phyloP scores from a whole-genome alignment of 306 rosid species.

The Dryas alaskensis region DNA sequence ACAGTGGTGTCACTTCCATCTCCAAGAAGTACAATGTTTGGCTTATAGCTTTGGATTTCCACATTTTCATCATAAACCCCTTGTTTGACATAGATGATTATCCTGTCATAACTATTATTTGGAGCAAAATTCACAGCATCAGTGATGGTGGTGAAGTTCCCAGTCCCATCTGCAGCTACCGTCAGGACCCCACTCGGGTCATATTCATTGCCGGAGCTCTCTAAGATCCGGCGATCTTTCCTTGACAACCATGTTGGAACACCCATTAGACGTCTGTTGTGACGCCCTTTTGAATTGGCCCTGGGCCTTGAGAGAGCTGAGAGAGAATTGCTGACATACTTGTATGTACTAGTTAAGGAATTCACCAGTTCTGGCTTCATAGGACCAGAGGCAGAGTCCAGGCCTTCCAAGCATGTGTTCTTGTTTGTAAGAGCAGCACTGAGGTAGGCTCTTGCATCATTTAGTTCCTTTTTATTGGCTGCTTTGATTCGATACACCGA shows the following conservation, averaged over 20 bases:
- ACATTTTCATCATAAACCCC: constrained; percentile 73
- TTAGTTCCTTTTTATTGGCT: constrained; percentile 22
- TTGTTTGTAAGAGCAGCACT: constrained; percentile 88
- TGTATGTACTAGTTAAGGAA: constrained; percentile 48
- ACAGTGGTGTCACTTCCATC: constrained; percentile 68
- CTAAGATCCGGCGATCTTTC: constrained; percentile 28
- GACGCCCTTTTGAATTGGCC: constrained; percentile 18
- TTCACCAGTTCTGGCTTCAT: constrained; percentile 48
- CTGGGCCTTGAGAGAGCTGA: constrained; percentile 48
- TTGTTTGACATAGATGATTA: constrained; percentile 49
- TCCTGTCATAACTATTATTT: constrained; percentile 57
- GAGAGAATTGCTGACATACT: constrained; percentile 64
- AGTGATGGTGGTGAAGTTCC: constrained; percentile 61
- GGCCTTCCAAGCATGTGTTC: constrained; percentile 79
- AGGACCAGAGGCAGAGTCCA: constrained; percentile 67
- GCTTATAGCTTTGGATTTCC: constrained; percentile 61
- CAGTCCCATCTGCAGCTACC: constrained; percentile 68
- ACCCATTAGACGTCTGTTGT: constrained; percentile 44
- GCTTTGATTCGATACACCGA: constrained; percentile 47
- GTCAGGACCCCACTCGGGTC: constrained; percentile 41
- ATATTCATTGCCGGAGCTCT: constrained; percentile 38
- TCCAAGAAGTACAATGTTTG: constrained; percentile 67
- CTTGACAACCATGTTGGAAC: constrained; percentile 44
- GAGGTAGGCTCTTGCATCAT: constrained; percentile 60
- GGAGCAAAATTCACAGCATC: constrained; percentile 69